Percentiles rank a stretch among this genome's conserved stretches.
These are phyloP conservation scores for Coccomyxa subellipsoidea DNA, from an alignment of 163 green algal species.

Conservation along the genomic window DNA sequence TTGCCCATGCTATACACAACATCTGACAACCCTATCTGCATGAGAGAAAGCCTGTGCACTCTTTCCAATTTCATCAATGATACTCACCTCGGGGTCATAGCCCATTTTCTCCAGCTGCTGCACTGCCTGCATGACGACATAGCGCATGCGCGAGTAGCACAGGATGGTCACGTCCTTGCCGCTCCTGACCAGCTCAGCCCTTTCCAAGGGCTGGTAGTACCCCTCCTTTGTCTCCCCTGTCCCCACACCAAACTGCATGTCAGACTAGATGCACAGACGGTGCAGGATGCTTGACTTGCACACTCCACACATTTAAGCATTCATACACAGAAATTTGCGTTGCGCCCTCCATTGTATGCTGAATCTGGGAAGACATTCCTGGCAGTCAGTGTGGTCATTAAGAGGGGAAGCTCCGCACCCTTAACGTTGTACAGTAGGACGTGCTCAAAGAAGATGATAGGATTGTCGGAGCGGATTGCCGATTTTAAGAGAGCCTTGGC, in stretches of 20 bases:
- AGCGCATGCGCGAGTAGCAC: slow-evolving; percentile 93
- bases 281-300: neutral
- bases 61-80: neutral
- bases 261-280: neutral
- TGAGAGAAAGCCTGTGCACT: neutral
- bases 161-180: slow-evolving; percentile 90
- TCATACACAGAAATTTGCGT: no score
- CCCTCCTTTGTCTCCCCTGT: slow-evolving; percentile 45
- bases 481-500: slow-evolving; percentile 92
- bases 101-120: slow-evolving; percentile 84
- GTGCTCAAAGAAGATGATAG: slow-evolving; percentile 97
- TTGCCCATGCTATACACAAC: neutral
- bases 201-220: slow-evolving; percentile 80
- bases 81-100: slow-evolving; percentile 82
- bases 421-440: slow-evolving; percentile 97
- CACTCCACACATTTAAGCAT: no score
- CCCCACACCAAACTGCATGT: neutral
- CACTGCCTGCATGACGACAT: slow-evolving; percentile 90
- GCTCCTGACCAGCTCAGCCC: slow-evolving; percentile 80
- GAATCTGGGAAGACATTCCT: no score
- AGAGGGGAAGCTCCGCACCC: slow-evolving; percentile 41
- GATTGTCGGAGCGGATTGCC: slow-evolving; percentile 71
- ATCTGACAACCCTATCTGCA: neutral
- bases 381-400: no score
- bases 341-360: no score